phyloP scores from a whole-genome alignment of 1,284 basidiomycete genomes.

The Inonotus obliquus region DNA sequence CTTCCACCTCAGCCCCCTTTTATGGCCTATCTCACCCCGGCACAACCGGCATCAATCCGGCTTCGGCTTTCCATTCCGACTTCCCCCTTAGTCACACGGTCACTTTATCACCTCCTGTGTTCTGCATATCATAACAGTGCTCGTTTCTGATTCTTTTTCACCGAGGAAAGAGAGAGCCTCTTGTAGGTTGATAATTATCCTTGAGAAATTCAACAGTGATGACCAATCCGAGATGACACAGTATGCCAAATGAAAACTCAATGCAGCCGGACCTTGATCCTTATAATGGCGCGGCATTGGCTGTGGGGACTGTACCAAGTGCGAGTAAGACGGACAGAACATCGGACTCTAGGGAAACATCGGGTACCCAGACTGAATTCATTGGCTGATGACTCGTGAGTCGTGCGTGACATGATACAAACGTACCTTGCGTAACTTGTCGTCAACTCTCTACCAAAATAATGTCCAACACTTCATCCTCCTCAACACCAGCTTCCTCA shows the following conservation, averaged over 20 bases:
- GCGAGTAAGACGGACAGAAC: background rate
- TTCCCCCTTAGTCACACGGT: background rate
- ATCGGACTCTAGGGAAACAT: background rate
- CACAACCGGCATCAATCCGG: background rate
- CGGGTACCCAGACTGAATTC: too few species aligned
- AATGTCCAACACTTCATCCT: background rate
- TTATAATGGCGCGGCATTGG: background rate
- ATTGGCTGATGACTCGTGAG: too few species aligned
- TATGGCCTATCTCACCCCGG: background rate
- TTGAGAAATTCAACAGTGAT: background rate
- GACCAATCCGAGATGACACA: background rate
- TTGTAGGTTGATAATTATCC: too few species aligned
- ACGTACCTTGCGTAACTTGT: conserved; percentile 1
- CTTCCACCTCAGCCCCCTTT: background rate
- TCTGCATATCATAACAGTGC: too few species aligned
- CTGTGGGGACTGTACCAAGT: background rate
- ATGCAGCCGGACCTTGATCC: background rate
- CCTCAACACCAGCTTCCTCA: background rate
- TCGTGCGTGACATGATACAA: background rate
- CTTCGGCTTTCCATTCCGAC: background rate
- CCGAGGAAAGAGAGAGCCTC: too few species aligned
- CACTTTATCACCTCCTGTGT: too few species aligned
- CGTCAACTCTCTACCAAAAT: background rate
- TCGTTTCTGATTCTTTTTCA: background rate
- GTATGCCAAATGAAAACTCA: background rate